These are phyloP conservation scores for Scutellaria baicalensis DNA, from an alignment of 257 asterid genomes.

Conservation along the genomic window DNA sequence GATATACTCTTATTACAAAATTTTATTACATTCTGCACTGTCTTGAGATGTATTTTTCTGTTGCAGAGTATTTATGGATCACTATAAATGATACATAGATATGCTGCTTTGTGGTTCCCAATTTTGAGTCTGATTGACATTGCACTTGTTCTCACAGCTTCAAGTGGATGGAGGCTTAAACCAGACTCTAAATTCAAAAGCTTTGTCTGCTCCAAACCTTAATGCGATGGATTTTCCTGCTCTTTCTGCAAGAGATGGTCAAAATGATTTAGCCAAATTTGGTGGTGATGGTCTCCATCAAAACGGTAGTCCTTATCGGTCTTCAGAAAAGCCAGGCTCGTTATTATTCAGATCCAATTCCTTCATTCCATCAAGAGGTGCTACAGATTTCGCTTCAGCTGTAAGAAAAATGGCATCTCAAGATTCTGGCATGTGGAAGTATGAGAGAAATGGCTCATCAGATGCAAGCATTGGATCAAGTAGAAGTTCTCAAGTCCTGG, in stretches of 20 bases:
- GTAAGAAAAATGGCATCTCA: conserved; percentile 78
- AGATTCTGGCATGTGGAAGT: conserved; percentile 81
- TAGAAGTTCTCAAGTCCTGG: conserved; percentile 62
- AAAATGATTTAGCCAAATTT: conserved; percentile 42
- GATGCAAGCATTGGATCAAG: conserved; percentile 74
- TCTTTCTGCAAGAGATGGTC: conserved; percentile 53
- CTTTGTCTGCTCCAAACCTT: conserved; percentile 66
- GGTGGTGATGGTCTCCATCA: conserved; percentile 50
- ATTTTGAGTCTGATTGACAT: conserved; percentile 2
- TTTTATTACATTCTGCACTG: background rate
- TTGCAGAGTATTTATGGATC: background rate
- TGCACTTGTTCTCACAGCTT: conserved; percentile 44
- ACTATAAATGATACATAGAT: background rate
- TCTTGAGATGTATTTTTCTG: background rate
- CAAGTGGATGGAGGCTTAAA: conserved; percentile 78
- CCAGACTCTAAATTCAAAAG: conserved; percentile 53
- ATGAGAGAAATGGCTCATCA: conserved; percentile 59
- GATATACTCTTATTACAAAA: background rate
- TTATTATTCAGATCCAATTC: conserved; percentile 57
- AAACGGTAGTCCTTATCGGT: conserved; percentile 39
- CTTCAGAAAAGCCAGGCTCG: conserved; percentile 50
- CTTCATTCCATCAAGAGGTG: conserved; percentile 62
- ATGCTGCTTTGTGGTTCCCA: background rate
- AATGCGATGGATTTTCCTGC: conserved; percentile 88
- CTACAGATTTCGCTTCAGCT: conserved; percentile 88